A percentile compares a stretch with the other conserved stretches of the same genome.
phyloP scores from a whole-genome alignment of 2,329 filamentous ascomycete genomes.

The Paramyrothecium sp. region DNA sequence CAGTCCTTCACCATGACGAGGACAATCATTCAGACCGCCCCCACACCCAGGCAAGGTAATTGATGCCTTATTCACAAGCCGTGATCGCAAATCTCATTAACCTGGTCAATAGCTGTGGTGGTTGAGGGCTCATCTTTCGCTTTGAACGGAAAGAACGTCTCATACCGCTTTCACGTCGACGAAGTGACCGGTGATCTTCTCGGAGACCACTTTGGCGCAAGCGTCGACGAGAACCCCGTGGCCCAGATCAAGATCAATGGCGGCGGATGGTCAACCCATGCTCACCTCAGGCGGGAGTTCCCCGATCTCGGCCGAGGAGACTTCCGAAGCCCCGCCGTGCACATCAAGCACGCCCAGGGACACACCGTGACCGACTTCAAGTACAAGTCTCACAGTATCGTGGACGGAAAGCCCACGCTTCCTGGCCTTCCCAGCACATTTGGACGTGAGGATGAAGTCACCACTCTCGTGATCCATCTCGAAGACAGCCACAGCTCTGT shows the following conservation, averaged over 20 bases:
- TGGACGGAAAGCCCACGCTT: slow-evolving; percentile 54
- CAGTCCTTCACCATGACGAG: background rate
- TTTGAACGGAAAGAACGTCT: slow-evolving; percentile 53
- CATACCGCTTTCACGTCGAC: slow-evolving; percentile 65
- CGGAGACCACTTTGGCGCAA: slow-evolving; percentile 61
- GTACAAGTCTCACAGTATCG: slow-evolving; percentile 56
- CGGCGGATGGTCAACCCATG: slow-evolving; percentile 53
- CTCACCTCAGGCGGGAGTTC: slow-evolving; percentile 58
- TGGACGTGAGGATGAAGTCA: slow-evolving; percentile 52
- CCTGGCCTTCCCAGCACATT: slow-evolving; percentile 59
- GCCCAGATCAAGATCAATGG: slow-evolving; percentile 32
- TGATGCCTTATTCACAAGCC: background rate
- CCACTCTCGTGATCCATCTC: slow-evolving; percentile 56
- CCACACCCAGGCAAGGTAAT: background rate
- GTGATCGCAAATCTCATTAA: background rate
- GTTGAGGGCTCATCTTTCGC: slow-evolving; percentile 56
- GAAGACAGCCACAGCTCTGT: slow-evolving; percentile 59
- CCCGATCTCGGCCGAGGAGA: slow-evolving; percentile 64
- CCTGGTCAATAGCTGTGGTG: slow-evolving; percentile 39
- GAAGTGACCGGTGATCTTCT: slow-evolving; percentile 52
- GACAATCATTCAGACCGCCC: background rate
- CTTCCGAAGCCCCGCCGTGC: slow-evolving; percentile 59
- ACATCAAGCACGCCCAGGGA: slow-evolving; percentile 57
- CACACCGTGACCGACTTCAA: slow-evolving; percentile 57
- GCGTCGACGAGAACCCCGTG: slow-evolving; percentile 47